Percentiles rank a stretch among this genome's conserved stretches.
Conservation (phyloP, 2,329 filamentous ascomycete species). For the Fusarium vanettenii region DNA sequence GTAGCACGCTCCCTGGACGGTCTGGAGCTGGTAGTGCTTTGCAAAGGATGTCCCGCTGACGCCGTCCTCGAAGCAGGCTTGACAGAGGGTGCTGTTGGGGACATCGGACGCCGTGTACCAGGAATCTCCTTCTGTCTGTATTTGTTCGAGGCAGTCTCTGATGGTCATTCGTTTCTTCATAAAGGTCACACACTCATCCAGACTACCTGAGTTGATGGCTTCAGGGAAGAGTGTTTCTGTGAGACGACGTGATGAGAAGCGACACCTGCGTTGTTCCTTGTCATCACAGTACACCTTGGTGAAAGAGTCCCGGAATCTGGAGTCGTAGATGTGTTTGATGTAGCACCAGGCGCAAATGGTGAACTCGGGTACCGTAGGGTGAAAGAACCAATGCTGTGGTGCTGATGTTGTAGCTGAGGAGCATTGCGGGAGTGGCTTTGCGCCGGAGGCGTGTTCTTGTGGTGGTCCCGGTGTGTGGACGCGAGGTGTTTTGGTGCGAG, state of each 20-base stretch:
- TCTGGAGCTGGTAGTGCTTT: conserved; percentile 41
- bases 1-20: background rate
- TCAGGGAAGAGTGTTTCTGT: conserved; percentile 46
- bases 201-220: conserved; percentile 43
- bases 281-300: conserved; percentile 33
- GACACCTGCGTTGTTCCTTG: conserved; percentile 46
- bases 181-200: conserved; percentile 43
- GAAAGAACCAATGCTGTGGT: conserved; percentile 52
- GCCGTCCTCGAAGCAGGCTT: conserved; percentile 53
- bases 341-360: conserved; percentile 54
- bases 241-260: conserved; percentile 49
- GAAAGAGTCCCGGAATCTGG: conserved; percentile 46
- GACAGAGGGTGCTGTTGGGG: conserved; percentile 50
- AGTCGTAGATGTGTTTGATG: conserved; percentile 49
- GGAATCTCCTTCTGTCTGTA: conserved; percentile 14
- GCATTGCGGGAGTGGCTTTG: conserved; percentile 43
- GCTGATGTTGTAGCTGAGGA: conserved; percentile 37
- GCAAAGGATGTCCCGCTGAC: conserved; percentile 46
- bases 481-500: conserved; percentile 15
- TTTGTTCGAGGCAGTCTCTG: conserved; percentile 26
- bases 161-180: conserved; percentile 42
- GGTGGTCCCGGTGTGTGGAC: conserved; percentile 27
- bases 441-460: conserved; percentile 21
- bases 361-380: conserved; percentile 47
- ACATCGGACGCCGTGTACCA: conserved; percentile 52